Conservation (phyloP, 805 yeast genomes). For the Saccharomyces paradoxus region DNA sequence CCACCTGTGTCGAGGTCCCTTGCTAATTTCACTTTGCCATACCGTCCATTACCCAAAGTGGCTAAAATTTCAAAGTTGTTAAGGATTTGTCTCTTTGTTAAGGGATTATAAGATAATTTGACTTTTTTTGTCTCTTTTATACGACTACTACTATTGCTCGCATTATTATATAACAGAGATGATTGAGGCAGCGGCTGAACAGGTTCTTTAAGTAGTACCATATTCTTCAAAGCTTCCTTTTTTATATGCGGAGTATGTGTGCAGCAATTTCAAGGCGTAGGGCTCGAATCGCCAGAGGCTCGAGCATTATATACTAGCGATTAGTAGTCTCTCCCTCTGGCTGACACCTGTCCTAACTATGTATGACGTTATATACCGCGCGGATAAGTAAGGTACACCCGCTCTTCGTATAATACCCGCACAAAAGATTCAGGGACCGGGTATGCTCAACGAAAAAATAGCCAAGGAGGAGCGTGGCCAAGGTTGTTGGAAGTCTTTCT, state of each 20-base stretch:
- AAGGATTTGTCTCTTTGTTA: slow-evolving; percentile 66
- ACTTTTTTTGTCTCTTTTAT: slow-evolving; percentile 75
- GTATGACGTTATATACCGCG: neutral
- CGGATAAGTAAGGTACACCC: neutral
- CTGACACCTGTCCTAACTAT: neutral
- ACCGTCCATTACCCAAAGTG: slow-evolving; percentile 94
- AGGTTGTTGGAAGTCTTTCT: neutral
- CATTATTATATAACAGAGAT: neutral
- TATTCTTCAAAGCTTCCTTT: neutral
- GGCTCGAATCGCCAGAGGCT: neutral
- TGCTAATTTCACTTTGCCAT: slow-evolving; percentile 92
- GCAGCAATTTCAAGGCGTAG: neutral
- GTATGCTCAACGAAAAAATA: neutral
- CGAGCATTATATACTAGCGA: neutral
- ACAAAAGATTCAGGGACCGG: neutral
- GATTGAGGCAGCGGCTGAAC: neutral
- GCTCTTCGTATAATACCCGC: neutral
- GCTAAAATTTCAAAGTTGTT: slow-evolving; percentile 83
- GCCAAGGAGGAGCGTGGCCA: neutral
- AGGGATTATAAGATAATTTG: slow-evolving; percentile 83
- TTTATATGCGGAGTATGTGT: neutral
- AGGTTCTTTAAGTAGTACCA: neutral
- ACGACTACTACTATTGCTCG: neutral
- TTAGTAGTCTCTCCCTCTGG: neutral
- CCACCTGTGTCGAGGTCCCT: slow-evolving; percentile 54